Evolutionary conservation across 108 stramenopile species (phyloP), one percentile per base, ranked within the genome.

Genomic region (Skeletonema costatum): DNA sequence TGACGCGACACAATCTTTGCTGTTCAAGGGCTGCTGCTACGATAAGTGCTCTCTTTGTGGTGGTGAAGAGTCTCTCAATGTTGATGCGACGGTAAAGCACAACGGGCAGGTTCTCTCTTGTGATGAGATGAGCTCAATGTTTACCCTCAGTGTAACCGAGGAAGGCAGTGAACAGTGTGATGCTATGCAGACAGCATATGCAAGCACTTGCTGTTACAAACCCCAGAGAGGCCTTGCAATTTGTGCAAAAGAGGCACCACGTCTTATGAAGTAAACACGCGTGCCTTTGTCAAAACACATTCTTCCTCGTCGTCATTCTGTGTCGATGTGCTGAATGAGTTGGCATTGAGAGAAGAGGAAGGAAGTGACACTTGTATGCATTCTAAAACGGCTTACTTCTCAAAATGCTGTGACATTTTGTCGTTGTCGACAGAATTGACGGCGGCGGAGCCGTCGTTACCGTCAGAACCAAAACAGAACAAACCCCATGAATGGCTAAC

Each of bases 1-100:
- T 58, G 71, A 68, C 59, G 81, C 70, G 25, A 69, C 81, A 19
- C 71, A 82, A 59, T 73, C 81, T 16, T 32, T 68, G 50, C 71
- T 82, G 10, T 82, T 82, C 65, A 66, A 76, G 42, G 70, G 75
- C 66, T 82, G 81, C 35, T 82, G 81, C 46, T 82, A 82, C 48
- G 81, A 82, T 69, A 82, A 82, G 41, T 82, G 81, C 61, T 39
- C 81, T 62, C 81, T 82, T 29, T 82, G 81, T 30, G 8, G 53
- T 25, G 81, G 81, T 8, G 75, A 69, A n/a, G 59, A 66, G 68
- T 65, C 70, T 68, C 71, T 82, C 53, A 76, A 67, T 44, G 72
- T 38, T 17, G 81, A 76, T 58, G 39, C 81, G 4, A 82, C 75
- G 8, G 81, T 82, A 25, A 82, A 82, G 75, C 76, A 68, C 41